phyloP scores from a whole-genome alignment of 2,329 filamentous ascomycete species.

The Magnaporthiopsis poae region DNA sequence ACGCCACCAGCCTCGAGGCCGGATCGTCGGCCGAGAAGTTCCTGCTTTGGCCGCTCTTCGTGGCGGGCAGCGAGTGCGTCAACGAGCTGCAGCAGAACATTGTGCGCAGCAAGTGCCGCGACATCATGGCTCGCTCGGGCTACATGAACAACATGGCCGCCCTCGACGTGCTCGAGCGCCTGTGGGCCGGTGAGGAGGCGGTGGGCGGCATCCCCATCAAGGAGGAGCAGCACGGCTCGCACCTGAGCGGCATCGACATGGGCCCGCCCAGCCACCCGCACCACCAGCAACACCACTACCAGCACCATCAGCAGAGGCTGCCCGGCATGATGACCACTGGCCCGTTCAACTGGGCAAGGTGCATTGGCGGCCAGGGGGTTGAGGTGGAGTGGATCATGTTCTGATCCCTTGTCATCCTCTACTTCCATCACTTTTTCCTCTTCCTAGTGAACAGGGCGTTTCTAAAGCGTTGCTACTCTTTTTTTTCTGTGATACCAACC shows the following conservation, averaged over 20 bases:
- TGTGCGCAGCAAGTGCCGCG: slow-evolving; percentile 69
- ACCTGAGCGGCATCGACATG: slow-evolving; percentile 1
- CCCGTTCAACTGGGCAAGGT: slow-evolving; percentile 49
- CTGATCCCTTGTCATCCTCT: slow-evolving; percentile 25
- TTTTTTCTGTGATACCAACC: too few relatives aligned
- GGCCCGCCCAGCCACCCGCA: too few relatives aligned
- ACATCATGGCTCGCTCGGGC: slow-evolving; percentile 78
- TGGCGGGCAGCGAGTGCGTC: slow-evolving; percentile 80
- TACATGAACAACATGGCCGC: slow-evolving; percentile 90
- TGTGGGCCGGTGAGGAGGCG: slow-evolving; percentile 56
- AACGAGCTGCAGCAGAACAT: slow-evolving; percentile 68
- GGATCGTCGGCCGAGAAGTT: slow-evolving; percentile 73
- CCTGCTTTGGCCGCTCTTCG: slow-evolving; percentile 84
- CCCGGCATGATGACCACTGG: slow-evolving; percentile 30
- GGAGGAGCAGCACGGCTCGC: slow-evolving; percentile 23
- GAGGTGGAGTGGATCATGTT: slow-evolving; percentile 62
- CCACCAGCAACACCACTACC: too few relatives aligned
- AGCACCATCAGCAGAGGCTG: slow-evolving; percentile 23
- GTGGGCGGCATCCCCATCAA: slow-evolving; percentile 16
- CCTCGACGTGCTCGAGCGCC: slow-evolving; percentile 72
- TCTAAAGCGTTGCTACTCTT: too few relatives aligned
- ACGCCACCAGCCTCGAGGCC: slow-evolving; percentile 68
- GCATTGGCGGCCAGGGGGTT: slow-evolving; percentile 44
- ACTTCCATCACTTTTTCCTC: background rate
- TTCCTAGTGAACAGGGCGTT: background rate